Percentiles rank a stretch among this genome's conserved stretches.
Evolutionary conservation across 2,329 filamentous ascomycete genomes (phyloP).

Genomic region (Fusarium tjaetaba): DNA sequence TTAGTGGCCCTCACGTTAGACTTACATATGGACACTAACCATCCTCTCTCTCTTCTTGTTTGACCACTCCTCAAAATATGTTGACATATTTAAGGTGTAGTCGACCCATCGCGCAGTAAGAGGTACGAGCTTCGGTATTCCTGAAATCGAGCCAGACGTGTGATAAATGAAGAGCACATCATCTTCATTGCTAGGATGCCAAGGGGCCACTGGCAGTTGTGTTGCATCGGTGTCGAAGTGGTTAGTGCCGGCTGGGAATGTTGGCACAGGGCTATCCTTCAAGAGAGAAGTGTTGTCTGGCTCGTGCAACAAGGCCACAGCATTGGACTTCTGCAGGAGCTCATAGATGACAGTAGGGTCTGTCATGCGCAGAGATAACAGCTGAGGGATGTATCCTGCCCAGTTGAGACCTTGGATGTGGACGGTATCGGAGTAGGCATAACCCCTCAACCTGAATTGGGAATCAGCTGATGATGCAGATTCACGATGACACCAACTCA

Average conservation of each 20-base stretch:
- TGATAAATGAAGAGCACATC: conserved; percentile 27
- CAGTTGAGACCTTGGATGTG: conserved; percentile 31
- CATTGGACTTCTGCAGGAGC: conserved; percentile 8
- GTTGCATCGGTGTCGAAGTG: neutral
- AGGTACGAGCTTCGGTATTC: conserved; percentile 36
- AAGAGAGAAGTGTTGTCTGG: neutral
- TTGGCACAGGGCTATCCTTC: neutral
- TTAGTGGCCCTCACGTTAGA: fast-evolving
- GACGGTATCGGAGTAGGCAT: conserved; percentile 21
- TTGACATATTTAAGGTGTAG: neutral
- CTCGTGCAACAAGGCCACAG: conserved; percentile 27
- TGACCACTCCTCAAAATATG: neutral
- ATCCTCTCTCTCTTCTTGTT: neutral
- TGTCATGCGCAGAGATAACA: conserved; percentile 29
- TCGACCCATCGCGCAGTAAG: conserved; percentile 29
- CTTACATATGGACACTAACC: conserved; percentile 2
- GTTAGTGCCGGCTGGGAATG: neutral
- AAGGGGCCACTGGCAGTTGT: neutral
- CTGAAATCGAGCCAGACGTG: conserved; percentile 38
- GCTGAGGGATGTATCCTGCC: conserved; percentile 37
- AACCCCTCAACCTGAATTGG: conserved; percentile 22
- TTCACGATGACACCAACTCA: neutral
- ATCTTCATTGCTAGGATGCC: neutral
- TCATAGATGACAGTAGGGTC: conserved; percentile 29
- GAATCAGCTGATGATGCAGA: neutral